These are phyloP conservation scores for Kalanchoe fedtschenkoi DNA, from an alignment of 164 flowering plant genomes.

Conservation along the genomic window DNA sequence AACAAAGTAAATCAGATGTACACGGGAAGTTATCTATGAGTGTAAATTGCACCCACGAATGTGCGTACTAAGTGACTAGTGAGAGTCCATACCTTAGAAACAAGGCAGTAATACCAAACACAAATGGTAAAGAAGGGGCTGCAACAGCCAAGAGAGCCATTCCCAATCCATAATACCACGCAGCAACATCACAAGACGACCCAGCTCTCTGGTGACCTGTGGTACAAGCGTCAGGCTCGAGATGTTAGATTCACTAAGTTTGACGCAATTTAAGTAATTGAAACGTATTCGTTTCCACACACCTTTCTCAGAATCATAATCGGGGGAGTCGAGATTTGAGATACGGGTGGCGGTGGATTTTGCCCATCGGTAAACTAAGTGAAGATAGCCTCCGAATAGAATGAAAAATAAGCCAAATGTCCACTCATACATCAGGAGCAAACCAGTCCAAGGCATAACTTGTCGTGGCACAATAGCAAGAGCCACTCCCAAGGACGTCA, in stretches of 20 bases:
- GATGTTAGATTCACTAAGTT: background rate
- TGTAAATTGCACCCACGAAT: too few species aligned
- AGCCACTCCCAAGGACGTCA: constrained; percentile 47
- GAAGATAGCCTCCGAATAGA: constrained; percentile 67
- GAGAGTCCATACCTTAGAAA: constrained; percentile 49
- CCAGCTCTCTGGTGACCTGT: constrained; percentile 51
- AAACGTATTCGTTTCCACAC: constrained; percentile 2
- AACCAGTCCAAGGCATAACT: constrained; percentile 95
- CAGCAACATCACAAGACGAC: constrained; percentile 44
- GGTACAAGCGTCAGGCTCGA: background rate
- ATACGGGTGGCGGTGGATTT: constrained; percentile 37
- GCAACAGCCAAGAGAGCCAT: constrained; percentile 74
- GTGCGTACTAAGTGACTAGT: background rate
- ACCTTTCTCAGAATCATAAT: constrained; percentile 80
- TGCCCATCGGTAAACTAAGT: constrained; percentile 58
- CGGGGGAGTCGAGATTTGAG: constrained; percentile 33
- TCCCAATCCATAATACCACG: constrained; percentile 65
- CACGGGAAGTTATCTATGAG: too few species aligned
- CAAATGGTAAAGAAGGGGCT: constrained; percentile 64
- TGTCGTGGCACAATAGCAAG: constrained; percentile 77
- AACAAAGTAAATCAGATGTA: too few species aligned
- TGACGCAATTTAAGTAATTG: background rate
- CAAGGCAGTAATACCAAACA: constrained; percentile 77
- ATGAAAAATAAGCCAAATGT: constrained; percentile 55
- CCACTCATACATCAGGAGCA: constrained; percentile 89